A percentile compares a stretch with the other conserved stretches of the same genome.
Evolutionary conservation across 2,329 filamentous ascomycete genomes (phyloP).

Genomic region (Fusarium proliferatum): DNA sequence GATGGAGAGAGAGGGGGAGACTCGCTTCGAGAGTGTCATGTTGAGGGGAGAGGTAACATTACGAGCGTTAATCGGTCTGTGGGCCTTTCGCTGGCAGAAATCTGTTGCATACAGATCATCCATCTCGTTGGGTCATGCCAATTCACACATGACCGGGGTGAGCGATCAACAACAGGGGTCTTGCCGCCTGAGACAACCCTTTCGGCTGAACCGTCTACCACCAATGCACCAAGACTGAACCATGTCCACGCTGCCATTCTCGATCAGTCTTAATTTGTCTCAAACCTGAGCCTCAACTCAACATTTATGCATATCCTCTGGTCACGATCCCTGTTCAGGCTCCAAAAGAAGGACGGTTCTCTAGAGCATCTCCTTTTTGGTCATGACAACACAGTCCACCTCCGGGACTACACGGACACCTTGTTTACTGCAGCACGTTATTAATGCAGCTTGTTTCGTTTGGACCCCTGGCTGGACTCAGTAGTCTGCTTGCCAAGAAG

Average conservation of each 20-base stretch:
- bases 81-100: neutral
- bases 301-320: neutral
- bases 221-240: rapidly evolving
- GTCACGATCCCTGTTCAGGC: neutral
- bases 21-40: rapidly evolving
- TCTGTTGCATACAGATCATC: neutral
- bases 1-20: neutral
- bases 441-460: rapidly evolving
- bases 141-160: rapidly evolving
- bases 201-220: rapidly evolving
- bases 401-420: neutral
- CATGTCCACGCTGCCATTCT: neutral
- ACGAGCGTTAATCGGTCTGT: rapidly evolving
- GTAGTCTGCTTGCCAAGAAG: neutral
- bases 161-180: rapidly evolving
- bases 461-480: too few species aligned
- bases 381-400: neutral
- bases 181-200: neutral
- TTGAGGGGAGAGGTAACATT: rapidly evolving
- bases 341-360: too few species aligned
- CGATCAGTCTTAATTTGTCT: neutral
- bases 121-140: neutral
- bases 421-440: rapidly evolving
- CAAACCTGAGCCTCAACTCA: neutral
- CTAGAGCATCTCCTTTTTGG: neutral